phyloP scores from a whole-genome alignment of 305 asterid species.

The Solanum hybrid region DNA sequence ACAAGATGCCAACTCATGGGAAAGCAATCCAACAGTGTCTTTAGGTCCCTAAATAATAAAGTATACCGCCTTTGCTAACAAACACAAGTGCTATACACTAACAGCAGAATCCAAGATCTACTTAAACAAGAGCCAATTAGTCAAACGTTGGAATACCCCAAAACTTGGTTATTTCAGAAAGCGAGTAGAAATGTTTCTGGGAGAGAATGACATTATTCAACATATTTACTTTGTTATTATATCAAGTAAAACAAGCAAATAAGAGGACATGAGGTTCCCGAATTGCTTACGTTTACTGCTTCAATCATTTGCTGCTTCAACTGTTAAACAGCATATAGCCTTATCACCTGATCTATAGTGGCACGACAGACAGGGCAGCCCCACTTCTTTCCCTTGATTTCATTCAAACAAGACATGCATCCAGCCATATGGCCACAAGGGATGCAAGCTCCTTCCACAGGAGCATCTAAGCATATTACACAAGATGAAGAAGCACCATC shows the following conservation, averaged over 20 bases:
- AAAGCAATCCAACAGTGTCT: not conserved
- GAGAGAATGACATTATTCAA: not conserved
- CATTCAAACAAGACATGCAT: constrained; percentile 85
- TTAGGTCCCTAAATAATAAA: not conserved
- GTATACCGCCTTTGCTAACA: not conserved
- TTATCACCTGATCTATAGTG: constrained; percentile 68
- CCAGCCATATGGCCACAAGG: constrained; percentile 99
- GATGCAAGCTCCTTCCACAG: constrained; percentile 84
- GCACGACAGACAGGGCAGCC: constrained; percentile 97
- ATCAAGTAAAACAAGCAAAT: not conserved
- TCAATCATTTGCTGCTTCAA: not conserved
- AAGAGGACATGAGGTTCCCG: not conserved
- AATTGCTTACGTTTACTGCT: not conserved
- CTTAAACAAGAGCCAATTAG: not conserved
- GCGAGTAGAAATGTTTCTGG: not conserved
- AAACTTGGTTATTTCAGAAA: not conserved
- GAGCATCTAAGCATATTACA: constrained; percentile 75
- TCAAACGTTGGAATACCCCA: not conserved
- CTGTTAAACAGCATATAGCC: constrained; percentile 60
- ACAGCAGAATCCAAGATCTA: not conserved
- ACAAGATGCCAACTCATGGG: not conserved
- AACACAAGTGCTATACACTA: not conserved
- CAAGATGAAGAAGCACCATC: constrained; percentile 40
- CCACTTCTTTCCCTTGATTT: constrained; percentile 66
- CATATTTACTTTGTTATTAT: not conserved